Percentiles rank a stretch among this genome's conserved stretches.
These are phyloP conservation scores for Penstemon eatonii DNA, from an alignment of 257 asterid species.

Conservation along the genomic window DNA sequence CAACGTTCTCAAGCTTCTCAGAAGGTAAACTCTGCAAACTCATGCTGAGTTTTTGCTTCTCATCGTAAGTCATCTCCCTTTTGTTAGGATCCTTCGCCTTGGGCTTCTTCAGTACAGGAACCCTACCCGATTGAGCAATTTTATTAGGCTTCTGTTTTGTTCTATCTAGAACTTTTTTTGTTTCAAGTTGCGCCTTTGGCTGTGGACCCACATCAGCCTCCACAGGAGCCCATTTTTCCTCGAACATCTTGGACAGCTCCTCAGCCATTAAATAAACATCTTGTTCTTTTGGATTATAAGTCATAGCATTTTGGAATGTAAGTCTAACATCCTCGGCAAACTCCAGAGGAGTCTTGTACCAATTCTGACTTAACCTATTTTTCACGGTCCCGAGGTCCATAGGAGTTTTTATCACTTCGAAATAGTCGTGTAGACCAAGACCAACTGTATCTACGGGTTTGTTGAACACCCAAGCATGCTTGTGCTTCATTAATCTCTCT, in stretches of 20 bases:
- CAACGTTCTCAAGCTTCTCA: constrained; percentile 84
- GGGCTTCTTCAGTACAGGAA: constrained; percentile 66
- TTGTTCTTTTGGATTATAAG: constrained; percentile 79
- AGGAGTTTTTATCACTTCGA: constrained; percentile 64
- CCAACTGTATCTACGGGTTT: constrained; percentile 70
- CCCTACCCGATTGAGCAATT: constrained; percentile 47
- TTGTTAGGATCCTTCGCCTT: constrained; percentile 83
- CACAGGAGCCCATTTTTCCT: constrained; percentile 63
- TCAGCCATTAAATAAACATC: constrained; percentile 89
- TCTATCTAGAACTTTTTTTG: constrained; percentile 36
- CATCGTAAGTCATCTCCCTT: constrained; percentile 95
- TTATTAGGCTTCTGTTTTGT: constrained; percentile 40
- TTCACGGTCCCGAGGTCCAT: constrained; percentile 87
- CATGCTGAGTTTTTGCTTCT: constrained; percentile 79
- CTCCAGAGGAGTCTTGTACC: constrained; percentile 73
- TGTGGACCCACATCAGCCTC: constrained; percentile 56
- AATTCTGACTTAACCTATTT: constrained; percentile 50
- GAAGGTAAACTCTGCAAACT: constrained; percentile 77
- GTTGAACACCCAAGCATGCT: constrained; percentile 88
- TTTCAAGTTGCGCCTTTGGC: constrained; percentile 36
- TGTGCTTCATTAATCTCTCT: constrained; percentile 88
- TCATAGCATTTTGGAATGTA: constrained; percentile 76
- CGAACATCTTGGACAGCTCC: constrained; percentile 58
- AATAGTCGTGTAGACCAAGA: constrained; percentile 84
- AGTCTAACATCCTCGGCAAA: constrained; percentile 87